phyloP scores from a whole-genome alignment of 1,284 basidiomycete genomes.

The Moesziomyces antarcticus region DNA sequence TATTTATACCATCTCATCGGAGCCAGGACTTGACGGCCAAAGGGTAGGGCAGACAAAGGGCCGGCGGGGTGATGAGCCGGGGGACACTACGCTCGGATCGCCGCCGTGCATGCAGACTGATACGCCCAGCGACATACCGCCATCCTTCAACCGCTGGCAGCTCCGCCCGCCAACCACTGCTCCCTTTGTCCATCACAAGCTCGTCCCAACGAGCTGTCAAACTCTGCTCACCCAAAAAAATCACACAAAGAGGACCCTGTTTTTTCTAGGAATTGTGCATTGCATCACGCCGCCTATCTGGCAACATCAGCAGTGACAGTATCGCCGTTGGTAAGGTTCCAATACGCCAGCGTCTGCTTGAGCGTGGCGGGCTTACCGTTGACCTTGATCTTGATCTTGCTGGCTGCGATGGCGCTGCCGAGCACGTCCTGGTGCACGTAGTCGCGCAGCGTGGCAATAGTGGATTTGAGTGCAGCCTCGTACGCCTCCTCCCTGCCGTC shows the following conservation, averaged over 20 bases:
- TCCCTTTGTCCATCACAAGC: background rate
- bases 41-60: no score
- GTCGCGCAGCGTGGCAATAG: slow-evolving; percentile 59
- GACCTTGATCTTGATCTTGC: slow-evolving; percentile 61
- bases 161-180: no score
- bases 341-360: slow-evolving; percentile 62
- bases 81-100: no score
- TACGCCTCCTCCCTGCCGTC: slow-evolving; percentile 46
- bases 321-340: slow-evolving; percentile 62
- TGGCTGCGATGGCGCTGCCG: slow-evolving; percentile 52
- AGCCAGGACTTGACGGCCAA: no score
- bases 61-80: no score
- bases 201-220: slow-evolving; percentile 16
- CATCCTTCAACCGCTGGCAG: no score
- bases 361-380: slow-evolving; percentile 57
- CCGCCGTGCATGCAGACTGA: no score
- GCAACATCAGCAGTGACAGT: slow-evolving; percentile 44
- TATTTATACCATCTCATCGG: no score
- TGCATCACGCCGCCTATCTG: slow-evolving; percentile 23
- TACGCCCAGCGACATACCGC: no score
- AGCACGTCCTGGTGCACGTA: slow-evolving; percentile 56
- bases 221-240: slow-evolving; percentile 14
- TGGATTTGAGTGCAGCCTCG: slow-evolving; percentile 49
- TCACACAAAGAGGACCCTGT: background rate
- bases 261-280: background rate